Conservation (phyloP, 164 flowering plant species). For the Vitis rotundifolia region DNA sequence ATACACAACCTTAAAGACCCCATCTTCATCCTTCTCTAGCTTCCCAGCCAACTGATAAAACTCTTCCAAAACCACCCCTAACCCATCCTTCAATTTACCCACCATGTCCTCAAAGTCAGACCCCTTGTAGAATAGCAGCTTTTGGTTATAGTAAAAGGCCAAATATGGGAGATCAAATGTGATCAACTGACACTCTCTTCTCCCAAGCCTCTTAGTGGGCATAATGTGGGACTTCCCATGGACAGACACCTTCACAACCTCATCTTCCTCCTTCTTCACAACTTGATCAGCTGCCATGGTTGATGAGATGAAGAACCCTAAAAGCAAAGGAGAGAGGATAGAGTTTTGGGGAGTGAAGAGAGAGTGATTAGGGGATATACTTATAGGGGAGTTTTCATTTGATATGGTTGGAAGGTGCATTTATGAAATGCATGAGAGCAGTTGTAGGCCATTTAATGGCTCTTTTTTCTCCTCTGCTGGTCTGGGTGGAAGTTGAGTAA, state of each 20-base stretch:
- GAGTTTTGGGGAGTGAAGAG: background rate
- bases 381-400: constrained; percentile 11
- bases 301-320: background rate
- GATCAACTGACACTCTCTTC: constrained; percentile 58
- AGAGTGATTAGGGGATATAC: background rate
- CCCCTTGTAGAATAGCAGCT: constrained; percentile 73
- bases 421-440: constrained; percentile 17
- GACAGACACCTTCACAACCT: constrained; percentile 40
- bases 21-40: constrained; percentile 80
- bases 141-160: constrained; percentile 90
- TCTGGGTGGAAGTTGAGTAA: background rate
- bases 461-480: background rate
- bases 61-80: constrained; percentile 58
- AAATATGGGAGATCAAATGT: constrained; percentile 95
- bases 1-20: constrained; percentile 72
- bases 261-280: constrained; percentile 11
- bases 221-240: constrained; percentile 39
- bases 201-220: constrained; percentile 56
- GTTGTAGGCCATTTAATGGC: constrained; percentile 24
- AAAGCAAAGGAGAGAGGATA: background rate
- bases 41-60: constrained; percentile 81
- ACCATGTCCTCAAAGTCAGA: constrained; percentile 50
- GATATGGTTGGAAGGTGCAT: constrained; percentile 23
- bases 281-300: constrained; percentile 23
- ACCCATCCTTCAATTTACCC: constrained; percentile 66